Evolutionary conservation across 1,139 yeast genomes (phyloP), one percentile per base, ranked within the genome.

Genomic region (Hansenula sp.): DNA sequence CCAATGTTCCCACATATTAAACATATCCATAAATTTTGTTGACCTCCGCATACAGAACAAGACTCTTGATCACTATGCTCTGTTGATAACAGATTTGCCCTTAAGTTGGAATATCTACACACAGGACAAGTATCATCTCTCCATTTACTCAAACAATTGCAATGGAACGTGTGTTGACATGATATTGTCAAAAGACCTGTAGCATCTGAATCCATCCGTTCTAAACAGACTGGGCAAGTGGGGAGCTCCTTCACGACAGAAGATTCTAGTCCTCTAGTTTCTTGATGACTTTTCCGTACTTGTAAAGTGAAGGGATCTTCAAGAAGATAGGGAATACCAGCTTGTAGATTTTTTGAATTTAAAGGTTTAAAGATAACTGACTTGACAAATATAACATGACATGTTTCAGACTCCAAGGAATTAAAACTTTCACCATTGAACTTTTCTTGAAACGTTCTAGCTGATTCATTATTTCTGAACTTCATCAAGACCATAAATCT

Each of bases 141-240:
- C 97, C 97, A 90, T 61, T 83, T 85, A 29, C 88, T 79, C 39
- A 90, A 68, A 59, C 97, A 90, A 51, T 77, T 86, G 53, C 96
- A 89, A 60, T 90, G 97, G 61, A 88, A 90, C 0, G 96, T 88
- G 58, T 90, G 97, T 57, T 87, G 96, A 49, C 97, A 90, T 0
- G 94, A 88, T 37, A 87, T 89, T 0, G 97, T 90, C 12, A 89
- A 65, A 14, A 90, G 64, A 0, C 97, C 97, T 0, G 95, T 82
- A 6, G 84, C 70, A 20, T 76, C 75, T 2, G 92, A 72, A 59
- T 90, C 97, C 84, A 90, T 82, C 47, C 95, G 68, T 53, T 90
- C 97, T 20, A 90, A 66, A 56, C 97, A 90, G 0, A 90, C 97
- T 0, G 97, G 96, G 55, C 97, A 90, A 0, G 95, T 84, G 0